Conservation (phyloP, 140 eudicot genomes). For the Ambrosia hybrid region DNA sequence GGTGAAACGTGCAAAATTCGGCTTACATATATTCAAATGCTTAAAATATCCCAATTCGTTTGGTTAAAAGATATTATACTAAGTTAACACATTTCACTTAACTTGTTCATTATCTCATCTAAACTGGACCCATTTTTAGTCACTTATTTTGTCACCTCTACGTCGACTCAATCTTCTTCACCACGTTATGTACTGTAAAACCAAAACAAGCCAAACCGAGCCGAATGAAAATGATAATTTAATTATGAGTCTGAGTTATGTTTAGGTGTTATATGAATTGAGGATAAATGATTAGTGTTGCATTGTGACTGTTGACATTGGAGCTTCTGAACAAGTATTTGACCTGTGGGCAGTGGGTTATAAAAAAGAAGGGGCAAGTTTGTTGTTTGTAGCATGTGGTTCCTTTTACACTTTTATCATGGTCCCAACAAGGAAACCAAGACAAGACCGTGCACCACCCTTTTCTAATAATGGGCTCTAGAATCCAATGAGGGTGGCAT, state of each 20-base stretch:
- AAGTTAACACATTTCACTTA: too few relatives aligned
- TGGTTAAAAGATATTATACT: too few relatives aligned
- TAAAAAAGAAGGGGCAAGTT: constrained; percentile 15
- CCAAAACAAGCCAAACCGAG: background rate
- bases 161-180: background rate
- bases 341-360: constrained; percentile 15
- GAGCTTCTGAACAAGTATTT: constrained; percentile 19
- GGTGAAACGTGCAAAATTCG: background rate
- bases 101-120: too few relatives aligned
- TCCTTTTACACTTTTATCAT: constrained; percentile 46
- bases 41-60: too few relatives aligned
- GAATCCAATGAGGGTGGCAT: constrained; percentile 7
- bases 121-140: too few relatives aligned
- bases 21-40: background rate
- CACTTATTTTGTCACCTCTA: too few relatives aligned
- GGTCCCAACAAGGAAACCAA: constrained; percentile 22
- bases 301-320: constrained; percentile 22
- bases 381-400: constrained; percentile 34
- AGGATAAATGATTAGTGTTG: background rate
- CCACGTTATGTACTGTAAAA: too few relatives aligned
- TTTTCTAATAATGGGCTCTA: background rate
- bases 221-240: background rate
- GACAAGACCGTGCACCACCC: constrained; percentile 27
- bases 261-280: background rate
- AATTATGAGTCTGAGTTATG: background rate